Conservation (phyloP, 2,329 filamentous ascomycete species). For the Lasiodiplodia citricola region DNA sequence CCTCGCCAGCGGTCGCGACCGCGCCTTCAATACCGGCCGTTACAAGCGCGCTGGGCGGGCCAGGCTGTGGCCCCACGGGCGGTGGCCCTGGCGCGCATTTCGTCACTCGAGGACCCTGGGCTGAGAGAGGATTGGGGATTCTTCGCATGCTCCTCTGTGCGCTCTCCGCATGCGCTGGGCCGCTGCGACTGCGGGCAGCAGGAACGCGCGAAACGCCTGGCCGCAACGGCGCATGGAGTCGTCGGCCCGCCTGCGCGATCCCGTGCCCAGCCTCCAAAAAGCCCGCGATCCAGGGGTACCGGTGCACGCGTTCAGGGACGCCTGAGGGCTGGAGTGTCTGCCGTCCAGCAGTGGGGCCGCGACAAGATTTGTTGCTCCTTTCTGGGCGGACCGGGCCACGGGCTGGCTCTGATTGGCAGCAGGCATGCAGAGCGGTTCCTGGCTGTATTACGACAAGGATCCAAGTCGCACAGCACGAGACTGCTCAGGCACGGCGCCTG, state of each 20-base stretch:
- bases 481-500: constrained; percentile 22
- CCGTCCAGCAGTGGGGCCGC: constrained; percentile 9
- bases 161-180: not conserved
- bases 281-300: constrained; percentile 18
- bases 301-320: constrained; percentile 13
- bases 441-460: constrained; percentile 12
- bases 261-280: constrained; percentile 15
- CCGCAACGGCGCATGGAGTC: constrained; percentile 1
- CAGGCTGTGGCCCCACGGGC: constrained; percentile 1
- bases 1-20: not conserved
- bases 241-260: constrained; percentile 14
- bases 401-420: constrained; percentile 10
- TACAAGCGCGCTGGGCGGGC: constrained; percentile 5
- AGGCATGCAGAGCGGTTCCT: constrained; percentile 15
- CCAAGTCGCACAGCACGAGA: constrained; percentile 21
- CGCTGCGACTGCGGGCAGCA: not conserved
- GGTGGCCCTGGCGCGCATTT: constrained; percentile 8
- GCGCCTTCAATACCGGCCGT: constrained; percentile 3
- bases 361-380: constrained; percentile 19
- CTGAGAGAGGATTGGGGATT: not conserved
- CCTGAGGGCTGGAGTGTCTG: constrained; percentile 14
- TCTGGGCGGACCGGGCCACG: constrained; percentile 15
- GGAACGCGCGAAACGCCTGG: not conserved
- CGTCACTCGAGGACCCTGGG: constrained; percentile 22
- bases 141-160: constrained; percentile 1